A percentile compares a stretch with the other conserved stretches of the same genome.
Evolutionary conservation across 768 basidiomycete species (phyloP).

Genomic region (Amanita polypyramis): DNA sequence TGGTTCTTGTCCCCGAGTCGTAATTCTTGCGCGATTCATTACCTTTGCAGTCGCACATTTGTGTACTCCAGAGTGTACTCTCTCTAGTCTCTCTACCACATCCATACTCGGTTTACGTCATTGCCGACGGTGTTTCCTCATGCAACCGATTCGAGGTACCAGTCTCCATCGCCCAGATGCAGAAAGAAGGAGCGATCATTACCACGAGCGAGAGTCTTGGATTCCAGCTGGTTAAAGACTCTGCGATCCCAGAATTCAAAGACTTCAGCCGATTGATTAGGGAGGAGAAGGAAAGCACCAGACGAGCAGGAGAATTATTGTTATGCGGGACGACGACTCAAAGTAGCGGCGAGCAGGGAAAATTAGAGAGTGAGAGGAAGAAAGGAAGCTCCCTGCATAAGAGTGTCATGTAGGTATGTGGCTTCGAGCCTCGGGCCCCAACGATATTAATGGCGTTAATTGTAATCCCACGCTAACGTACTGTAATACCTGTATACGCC

Average conservation of each 20-base stretch:
- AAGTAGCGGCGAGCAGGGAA: background rate
- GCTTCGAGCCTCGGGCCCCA: background rate
- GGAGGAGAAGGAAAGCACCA: slow-evolving; percentile 62
- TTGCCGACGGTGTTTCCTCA: slow-evolving; percentile 81
- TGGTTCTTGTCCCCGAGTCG: slow-evolving; percentile 12
- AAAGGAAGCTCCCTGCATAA: background rate
- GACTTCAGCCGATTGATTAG: slow-evolving; percentile 64
- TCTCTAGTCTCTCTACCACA: slow-evolving; percentile 41
- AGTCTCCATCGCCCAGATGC: slow-evolving; percentile 59
- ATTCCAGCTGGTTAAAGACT: slow-evolving; percentile 67
- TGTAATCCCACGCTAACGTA: background rate
- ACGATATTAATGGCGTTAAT: background rate
- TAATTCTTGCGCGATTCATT: background rate
- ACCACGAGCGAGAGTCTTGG: slow-evolving; percentile 75
- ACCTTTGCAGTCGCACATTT: slow-evolving; percentile 68
- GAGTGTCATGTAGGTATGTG: slow-evolving; percentile 2
- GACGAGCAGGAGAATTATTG: slow-evolving; percentile 22
- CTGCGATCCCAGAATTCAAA: slow-evolving; percentile 57
- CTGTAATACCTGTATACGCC: too few species aligned
- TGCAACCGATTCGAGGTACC: slow-evolving; percentile 74
- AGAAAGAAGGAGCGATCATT: slow-evolving; percentile 64
- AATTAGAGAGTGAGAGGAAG: background rate
- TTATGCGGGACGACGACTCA: background rate
- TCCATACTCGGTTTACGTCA: slow-evolving; percentile 42
- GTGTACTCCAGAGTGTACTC: slow-evolving; percentile 75